These are phyloP conservation scores for Chlamydomonas asymmetrica DNA, from an alignment of 139 green algal genomes.

Conservation along the genomic window DNA sequence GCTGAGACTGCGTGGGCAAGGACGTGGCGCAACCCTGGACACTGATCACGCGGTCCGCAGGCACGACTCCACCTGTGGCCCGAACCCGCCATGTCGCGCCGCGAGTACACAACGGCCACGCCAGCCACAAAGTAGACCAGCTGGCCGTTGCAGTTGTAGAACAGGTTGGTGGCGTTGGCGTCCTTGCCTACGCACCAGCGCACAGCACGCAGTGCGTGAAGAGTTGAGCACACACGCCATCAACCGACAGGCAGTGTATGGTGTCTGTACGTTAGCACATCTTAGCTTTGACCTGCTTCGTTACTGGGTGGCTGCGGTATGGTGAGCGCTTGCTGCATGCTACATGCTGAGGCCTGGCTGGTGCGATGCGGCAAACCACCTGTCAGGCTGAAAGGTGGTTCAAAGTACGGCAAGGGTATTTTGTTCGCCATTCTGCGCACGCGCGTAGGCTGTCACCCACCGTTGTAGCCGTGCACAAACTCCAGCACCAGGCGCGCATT, in stretches of 20 bases:
- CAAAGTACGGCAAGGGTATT: neutral
- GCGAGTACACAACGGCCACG: conserved; percentile 66
- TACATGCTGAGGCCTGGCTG: too few species aligned
- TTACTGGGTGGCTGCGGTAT: too few species aligned
- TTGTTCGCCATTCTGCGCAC: neutral
- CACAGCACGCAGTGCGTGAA: neutral
- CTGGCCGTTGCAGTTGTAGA: conserved; percentile 53
- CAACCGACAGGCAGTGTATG: too few species aligned
- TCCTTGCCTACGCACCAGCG: conserved; percentile 54
- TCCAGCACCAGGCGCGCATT: conserved; percentile 61
- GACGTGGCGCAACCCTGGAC: too few species aligned
- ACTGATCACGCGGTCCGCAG: neutral
- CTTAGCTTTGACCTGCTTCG: too few species aligned
- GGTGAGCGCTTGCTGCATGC: too few species aligned
- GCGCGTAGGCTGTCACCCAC: conserved; percentile 18
- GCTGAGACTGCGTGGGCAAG: too few species aligned
- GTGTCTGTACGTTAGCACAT: too few species aligned
- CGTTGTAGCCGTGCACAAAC: conserved; percentile 76
- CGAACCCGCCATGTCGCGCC: neutral
- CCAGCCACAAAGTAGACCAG: conserved; percentile 61
- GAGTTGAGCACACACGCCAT: too few species aligned
- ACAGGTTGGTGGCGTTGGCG: conserved; percentile 60
- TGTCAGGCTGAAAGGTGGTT: neutral
- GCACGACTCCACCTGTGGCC: neutral
- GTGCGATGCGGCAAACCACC: too few species aligned